Base-by-base conservation (phyloP, 2,329 filamentous ascomycete species). In the Penicillium expansum region DNA sequence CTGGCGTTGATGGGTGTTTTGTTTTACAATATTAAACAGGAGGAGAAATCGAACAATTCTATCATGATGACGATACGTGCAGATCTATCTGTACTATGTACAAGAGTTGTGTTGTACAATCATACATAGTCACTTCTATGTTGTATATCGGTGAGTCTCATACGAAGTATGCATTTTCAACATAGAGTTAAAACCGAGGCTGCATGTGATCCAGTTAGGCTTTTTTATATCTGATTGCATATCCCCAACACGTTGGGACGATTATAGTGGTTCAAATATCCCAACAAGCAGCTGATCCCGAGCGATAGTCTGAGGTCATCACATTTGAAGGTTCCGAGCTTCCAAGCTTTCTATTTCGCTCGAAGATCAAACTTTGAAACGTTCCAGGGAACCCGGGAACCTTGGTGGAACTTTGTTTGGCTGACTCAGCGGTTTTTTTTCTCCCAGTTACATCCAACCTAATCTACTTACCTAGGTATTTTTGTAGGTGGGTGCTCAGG, bases 121-220 rank as follows among this genome's bases (percentile, higher is more conserved):
- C 44, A 42, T 24, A 52, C 44, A 42, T 33, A 52, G 35, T 30
- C 35, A 3, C 6, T 32, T 22, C 8, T 16, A 45, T 32, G 1
- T 1, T 4, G 18, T 16, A 45, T 32, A 3, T 1, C 7, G 18
- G 13, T 45, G 13, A 45, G 29, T 45, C 8, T n/a, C 14, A 27
- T 27, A 2, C 24, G n/a, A 16, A 16, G n/a, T 10, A 41, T 33
- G 7, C 11, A 27, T 37, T 11, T 41, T 42, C 14, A 42, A 14
- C 14, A 42, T 27, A 27, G 22, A 22, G 14, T 24, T 29, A 24
- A 30, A 13, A 41, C 63, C 64, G 63, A 62, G 63, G 63, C 59
- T 48, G 59, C 64, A 67, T 64, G 64, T 67, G 64, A 66, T 53
- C 18, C 16, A 52, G 18, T 37, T 27, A 20, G 14, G 18, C 4